Conservation (phyloP, 495 filamentous ascomycete species). For the Trichodelitschia bisporula region DNA sequence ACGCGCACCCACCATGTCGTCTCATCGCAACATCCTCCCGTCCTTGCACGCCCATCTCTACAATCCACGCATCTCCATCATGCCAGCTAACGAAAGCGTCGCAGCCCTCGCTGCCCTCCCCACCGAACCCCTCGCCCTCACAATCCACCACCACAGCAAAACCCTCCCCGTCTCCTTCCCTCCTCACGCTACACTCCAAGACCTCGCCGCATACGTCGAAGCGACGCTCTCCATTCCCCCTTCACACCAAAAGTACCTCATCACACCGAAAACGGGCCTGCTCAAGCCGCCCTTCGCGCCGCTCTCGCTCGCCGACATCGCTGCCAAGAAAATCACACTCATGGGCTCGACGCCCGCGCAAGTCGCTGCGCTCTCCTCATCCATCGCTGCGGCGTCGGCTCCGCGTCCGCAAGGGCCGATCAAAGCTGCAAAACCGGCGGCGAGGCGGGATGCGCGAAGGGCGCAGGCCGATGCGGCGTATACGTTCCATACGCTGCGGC, state of each 20-base stretch:
- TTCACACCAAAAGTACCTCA: constrained; percentile 52
- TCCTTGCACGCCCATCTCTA: no score
- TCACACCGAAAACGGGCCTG: constrained; percentile 40
- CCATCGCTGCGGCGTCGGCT: constrained; percentile 16
- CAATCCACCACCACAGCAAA: not conserved
- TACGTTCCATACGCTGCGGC: constrained; percentile 58
- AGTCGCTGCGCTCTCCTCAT: constrained; percentile 23
- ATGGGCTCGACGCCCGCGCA: constrained; percentile 32
- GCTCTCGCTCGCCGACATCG: constrained; percentile 22
- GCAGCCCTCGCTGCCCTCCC: no score
- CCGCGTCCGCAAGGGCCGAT: constrained; percentile 17
- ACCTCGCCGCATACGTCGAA: constrained; percentile 33
- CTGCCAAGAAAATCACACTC: constrained; percentile 31
- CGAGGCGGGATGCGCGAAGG: constrained; percentile 17
- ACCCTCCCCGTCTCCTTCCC: not conserved
- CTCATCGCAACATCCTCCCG: no score
- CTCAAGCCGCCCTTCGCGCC: constrained; percentile 38
- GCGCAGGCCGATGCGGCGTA: constrained; percentile 34
- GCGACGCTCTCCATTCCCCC: constrained; percentile 33
- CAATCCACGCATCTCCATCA: no score
- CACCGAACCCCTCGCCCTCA: not conserved
- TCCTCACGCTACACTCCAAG: constrained; percentile 27
- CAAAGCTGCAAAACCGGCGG: constrained; percentile 13
- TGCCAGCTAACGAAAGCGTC: no score
- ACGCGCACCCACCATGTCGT: no score